phyloP scores from a whole-genome alignment of 345 rosid genomes.

The Moricandia arvensis region DNA sequence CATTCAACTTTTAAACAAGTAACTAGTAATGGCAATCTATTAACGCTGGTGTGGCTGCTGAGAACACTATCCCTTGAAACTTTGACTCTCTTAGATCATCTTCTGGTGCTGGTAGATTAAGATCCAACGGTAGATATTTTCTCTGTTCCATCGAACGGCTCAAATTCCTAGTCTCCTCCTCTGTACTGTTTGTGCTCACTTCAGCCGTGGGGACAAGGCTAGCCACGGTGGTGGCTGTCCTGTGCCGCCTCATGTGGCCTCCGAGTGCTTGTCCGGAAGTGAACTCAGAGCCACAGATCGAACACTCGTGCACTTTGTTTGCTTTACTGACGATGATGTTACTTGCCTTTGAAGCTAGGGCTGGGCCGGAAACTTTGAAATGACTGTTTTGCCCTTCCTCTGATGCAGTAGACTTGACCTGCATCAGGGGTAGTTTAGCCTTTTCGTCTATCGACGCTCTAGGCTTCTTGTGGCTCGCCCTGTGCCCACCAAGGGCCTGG shows the following conservation, averaged over 20 bases:
- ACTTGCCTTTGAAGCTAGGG: slow-evolving; percentile 45
- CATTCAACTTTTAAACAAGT: background rate
- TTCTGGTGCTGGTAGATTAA: slow-evolving; percentile 93
- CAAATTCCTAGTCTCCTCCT: slow-evolving; percentile 12
- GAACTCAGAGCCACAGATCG: slow-evolving; percentile 90
- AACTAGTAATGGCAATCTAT: slow-evolving; percentile 83
- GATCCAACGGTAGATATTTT: slow-evolving; percentile 67
- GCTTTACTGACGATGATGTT: slow-evolving; percentile 30
- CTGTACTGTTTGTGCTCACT: slow-evolving; percentile 29
- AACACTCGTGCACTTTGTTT: slow-evolving; percentile 82
- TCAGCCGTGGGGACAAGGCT: slow-evolving; percentile 12
- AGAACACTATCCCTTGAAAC: slow-evolving; percentile 49
- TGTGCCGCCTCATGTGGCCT: slow-evolving; percentile 97
- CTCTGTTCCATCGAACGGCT: slow-evolving; percentile 43
- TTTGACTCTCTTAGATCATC: slow-evolving; percentile 61
- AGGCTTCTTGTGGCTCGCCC: slow-evolving; percentile 91
- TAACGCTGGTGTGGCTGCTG: slow-evolving; percentile 67
- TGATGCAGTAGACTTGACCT: slow-evolving; percentile 6
- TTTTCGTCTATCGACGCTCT: slow-evolving; percentile 41
- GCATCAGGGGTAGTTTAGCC: slow-evolving; percentile 19
- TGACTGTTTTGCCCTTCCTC: slow-evolving; percentile 35
- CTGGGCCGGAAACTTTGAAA: slow-evolving; percentile 26
- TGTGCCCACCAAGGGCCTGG: slow-evolving; percentile 96
- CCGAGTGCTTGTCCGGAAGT: slow-evolving; percentile 95
- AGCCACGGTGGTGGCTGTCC: slow-evolving; percentile 37